phyloP scores from a whole-genome alignment of 148 eudicot genomes.

The Polygonum maritimum region DNA sequence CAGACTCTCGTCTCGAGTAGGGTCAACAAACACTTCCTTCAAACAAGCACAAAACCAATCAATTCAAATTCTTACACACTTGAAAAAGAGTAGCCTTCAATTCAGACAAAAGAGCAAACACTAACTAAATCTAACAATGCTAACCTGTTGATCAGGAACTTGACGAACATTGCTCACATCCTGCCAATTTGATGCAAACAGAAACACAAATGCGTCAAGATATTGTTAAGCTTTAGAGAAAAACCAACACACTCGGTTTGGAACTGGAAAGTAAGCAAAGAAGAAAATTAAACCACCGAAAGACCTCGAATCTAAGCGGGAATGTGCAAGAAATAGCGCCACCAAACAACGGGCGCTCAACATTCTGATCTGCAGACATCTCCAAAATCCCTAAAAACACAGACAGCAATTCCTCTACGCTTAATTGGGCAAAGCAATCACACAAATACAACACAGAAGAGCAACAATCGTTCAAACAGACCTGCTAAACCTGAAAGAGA shows the following conservation, averaged over 20 bases:
- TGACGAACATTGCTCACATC: slow-evolving; percentile 71
- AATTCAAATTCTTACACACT: background rate
- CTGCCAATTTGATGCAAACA: slow-evolving; percentile 18
- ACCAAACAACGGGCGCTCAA: slow-evolving; percentile 53
- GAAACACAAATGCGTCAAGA: background rate
- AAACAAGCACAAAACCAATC: slow-evolving; percentile 4
- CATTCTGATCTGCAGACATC: slow-evolving; percentile 37
- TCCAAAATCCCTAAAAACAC: background rate
- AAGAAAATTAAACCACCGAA: slow-evolving; percentile 21
- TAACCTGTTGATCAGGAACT: slow-evolving; percentile 90
- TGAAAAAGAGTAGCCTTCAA: background rate
- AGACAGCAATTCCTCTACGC: background rate
- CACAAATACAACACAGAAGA: background rate
- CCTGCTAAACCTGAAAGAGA: background rate
- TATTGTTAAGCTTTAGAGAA: background rate
- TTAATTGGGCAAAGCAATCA: no score
- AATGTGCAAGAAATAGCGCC: slow-evolving; percentile 59
- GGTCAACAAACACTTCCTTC: slow-evolving; percentile 82
- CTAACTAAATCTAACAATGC: background rate
- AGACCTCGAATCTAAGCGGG: slow-evolving; percentile 77
- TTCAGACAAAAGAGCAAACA: background rate
- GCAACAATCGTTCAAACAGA: background rate
- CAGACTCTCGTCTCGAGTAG: slow-evolving; percentile 70
- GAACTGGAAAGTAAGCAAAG: background rate
- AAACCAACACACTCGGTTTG: background rate